phyloP scores from a whole-genome alignment of 192 early-diverging fungal genomes.

The Coemansia sp. region DNA sequence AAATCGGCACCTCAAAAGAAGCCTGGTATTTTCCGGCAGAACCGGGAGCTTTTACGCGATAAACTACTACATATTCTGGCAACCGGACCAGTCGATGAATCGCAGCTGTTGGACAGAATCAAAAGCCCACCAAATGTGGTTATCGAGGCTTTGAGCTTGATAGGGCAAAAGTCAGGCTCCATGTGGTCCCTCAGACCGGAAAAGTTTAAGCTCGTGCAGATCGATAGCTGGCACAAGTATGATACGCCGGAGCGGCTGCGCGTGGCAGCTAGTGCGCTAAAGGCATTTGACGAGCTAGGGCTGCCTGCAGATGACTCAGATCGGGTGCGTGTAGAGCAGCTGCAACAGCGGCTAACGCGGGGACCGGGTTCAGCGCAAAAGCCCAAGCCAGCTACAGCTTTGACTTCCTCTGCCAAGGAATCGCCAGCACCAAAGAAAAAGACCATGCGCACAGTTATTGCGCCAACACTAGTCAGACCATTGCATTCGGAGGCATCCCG shows the following conservation, averaged over 20 bases:
- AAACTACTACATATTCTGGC: constrained; percentile 39
- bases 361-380: neutral
- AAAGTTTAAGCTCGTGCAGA: constrained; percentile 54
- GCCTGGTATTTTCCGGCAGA: constrained; percentile 44
- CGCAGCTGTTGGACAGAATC: constrained; percentile 14
- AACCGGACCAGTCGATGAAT: constrained; percentile 16
- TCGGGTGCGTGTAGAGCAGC: constrained; percentile 25
- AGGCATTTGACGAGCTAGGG: constrained; percentile 57
- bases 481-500: constrained; percentile 9
- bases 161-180: constrained; percentile 15
- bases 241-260: constrained; percentile 31
- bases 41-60: constrained; percentile 41
- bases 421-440: constrained; percentile 33
- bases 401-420: constrained; percentile 6
- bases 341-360: constrained; percentile 12
- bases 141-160: constrained; percentile 17
- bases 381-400: neutral
- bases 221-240: constrained; percentile 58
- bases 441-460: constrained; percentile 29
- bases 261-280: constrained; percentile 47
- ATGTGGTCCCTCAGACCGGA: constrained; percentile 54
- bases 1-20: constrained; percentile 41
- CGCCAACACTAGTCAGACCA: constrained; percentile 32
- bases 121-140: constrained; percentile 20
- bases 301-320: constrained; percentile 54